Conservation (phyloP, 2,329 filamentous ascomycete species). For the Talaromyces sp. region DNA sequence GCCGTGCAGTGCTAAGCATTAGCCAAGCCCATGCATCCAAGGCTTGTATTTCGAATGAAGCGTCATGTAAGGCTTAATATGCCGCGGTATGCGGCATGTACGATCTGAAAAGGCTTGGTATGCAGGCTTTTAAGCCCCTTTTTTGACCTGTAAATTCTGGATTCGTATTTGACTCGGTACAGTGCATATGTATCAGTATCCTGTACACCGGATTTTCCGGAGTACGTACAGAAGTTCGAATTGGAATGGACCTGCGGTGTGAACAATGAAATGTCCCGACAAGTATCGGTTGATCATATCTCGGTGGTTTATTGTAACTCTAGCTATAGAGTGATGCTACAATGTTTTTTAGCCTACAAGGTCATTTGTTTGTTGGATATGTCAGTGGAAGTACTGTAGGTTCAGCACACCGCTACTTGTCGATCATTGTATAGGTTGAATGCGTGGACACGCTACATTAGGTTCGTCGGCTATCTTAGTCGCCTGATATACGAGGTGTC, state of each 20-base stretch:
- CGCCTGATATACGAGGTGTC: too few relatives aligned
- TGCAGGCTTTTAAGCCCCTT: conserved; percentile 1
- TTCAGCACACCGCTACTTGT: conserved; percentile 10
- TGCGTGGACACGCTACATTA: background rate
- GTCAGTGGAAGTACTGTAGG: background rate
- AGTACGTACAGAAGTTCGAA: background rate
- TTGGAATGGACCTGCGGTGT: too few relatives aligned
- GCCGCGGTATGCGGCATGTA: conserved; percentile 5
- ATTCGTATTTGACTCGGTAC: too few relatives aligned
- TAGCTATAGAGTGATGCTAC: too few relatives aligned
- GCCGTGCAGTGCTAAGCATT: conserved; percentile 21
- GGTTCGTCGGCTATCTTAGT: background rate
- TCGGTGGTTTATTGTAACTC: too few relatives aligned
- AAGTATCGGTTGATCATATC: too few relatives aligned
- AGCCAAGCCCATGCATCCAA: conserved; percentile 18
- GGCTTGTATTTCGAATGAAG: conserved; percentile 15
- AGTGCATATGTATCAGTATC: background rate
- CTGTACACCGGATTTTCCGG: background rate
- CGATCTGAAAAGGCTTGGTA: conserved; percentile 12
- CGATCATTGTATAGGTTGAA: background rate
- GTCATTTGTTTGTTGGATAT: too few relatives aligned
- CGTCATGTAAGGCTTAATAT: conserved; percentile 1
- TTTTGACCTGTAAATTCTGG: background rate
- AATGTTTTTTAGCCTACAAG: too few relatives aligned
- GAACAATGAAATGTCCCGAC: too few relatives aligned